Evolutionary conservation across 1,284 basidiomycete species (phyloP).

Genomic region (Inonotus obliquus): DNA sequence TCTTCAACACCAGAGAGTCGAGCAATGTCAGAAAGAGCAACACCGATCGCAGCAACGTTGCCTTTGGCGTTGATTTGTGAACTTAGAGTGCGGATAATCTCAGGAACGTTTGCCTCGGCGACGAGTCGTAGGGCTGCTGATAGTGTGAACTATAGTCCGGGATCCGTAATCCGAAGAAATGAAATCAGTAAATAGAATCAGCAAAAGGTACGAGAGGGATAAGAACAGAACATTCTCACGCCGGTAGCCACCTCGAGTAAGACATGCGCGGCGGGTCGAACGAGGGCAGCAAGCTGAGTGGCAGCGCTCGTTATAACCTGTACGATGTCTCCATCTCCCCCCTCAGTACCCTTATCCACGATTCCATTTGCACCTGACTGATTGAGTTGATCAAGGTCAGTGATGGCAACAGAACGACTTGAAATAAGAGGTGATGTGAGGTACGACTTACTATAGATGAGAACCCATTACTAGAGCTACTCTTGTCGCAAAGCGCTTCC

Average conservation of each 20-base stretch:
- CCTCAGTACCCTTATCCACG: no score
- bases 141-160: constrained; percentile 9
- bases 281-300: constrained; percentile 14
- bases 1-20: constrained; percentile 17
- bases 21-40: constrained; percentile 22
- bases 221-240: no score
- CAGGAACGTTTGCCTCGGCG: constrained; percentile 12
- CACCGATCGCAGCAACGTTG: neutral
- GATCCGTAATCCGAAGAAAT: neutral
- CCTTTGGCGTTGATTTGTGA: neutral
- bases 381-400: no score
- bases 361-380: no score
- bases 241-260: constrained; percentile 12
- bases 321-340: neutral
- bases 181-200: no score
- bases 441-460: no score
- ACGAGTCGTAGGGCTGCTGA: constrained; percentile 16
- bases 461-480: neutral
- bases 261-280: constrained; percentile 12
- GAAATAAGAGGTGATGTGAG: neutral
- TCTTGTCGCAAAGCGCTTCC: neutral
- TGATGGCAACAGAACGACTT: no score
- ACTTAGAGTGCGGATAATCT: constrained; percentile 8
- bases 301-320: constrained; percentile 7
- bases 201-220: neutral